A percentile compares a stretch with the other conserved stretches of the same genome.
phyloP scores from a whole-genome alignment of 352 stramenopile genomes.

The Pythium scleroteichum region DNA sequence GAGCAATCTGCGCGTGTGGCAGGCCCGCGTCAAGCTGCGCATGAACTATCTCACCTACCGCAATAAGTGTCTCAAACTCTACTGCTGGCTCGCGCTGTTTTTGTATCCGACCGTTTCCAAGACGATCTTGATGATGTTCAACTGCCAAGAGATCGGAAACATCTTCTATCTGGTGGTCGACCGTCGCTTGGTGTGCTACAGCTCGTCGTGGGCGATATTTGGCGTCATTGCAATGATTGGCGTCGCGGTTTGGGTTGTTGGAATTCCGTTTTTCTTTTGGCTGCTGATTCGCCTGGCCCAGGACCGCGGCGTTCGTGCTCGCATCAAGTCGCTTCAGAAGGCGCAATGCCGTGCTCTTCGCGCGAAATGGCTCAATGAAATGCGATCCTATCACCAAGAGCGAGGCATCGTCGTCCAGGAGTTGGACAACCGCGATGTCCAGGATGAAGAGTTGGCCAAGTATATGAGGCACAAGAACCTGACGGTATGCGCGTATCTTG shows the following conservation, averaged over 20 bases:
- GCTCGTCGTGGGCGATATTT: conserved; percentile 64
- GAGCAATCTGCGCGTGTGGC: conserved; percentile 75
- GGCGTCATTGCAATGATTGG: conserved; percentile 53
- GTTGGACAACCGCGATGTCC: conserved; percentile 58
- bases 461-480: conserved; percentile 83
- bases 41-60: conserved; percentile 86
- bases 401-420: conserved; percentile 48
- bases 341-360: conserved; percentile 41
- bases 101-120: conserved; percentile 80
- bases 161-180: conserved; percentile 65
- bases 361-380: conserved; percentile 66
- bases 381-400: conserved; percentile 46
- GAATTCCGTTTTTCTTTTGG: conserved; percentile 81
- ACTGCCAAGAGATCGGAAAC: conserved; percentile 70
- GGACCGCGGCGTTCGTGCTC: conserved; percentile 48
- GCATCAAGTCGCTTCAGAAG: conserved; percentile 48
- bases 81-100: conserved; percentile 74
- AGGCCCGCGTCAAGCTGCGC: conserved; percentile 71
- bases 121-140: conserved; percentile 80
- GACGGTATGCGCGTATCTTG: conserved; percentile 29
- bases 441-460: conserved; percentile 64
- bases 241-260: conserved; percentile 68
- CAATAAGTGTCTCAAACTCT: conserved; percentile 79
- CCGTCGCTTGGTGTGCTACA: conserved; percentile 71
- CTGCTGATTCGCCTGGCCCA: conserved; percentile 70